phyloP scores from a whole-genome alignment of 805 yeast species.

The Metschnikowia lunata region DNA sequence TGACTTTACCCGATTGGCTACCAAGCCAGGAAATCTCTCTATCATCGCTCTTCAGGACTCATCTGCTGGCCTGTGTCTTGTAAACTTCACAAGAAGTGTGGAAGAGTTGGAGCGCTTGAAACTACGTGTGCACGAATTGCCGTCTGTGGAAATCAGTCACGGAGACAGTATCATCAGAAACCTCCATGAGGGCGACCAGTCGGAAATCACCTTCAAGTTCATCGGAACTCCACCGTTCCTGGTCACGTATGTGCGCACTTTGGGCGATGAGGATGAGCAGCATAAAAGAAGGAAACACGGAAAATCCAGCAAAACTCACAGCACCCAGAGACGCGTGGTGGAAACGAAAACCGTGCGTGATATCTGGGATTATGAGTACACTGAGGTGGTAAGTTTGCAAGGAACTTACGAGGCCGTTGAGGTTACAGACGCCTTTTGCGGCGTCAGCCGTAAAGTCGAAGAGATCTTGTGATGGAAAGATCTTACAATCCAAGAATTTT shows the following conservation, averaged over 20 bases:
- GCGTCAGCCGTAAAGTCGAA: conserved; percentile 17
- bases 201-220: conserved; percentile 78
- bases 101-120: conserved; percentile 29
- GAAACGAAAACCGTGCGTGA: conserved; percentile 62
- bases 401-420: conserved; percentile 93
- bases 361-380: conserved; percentile 64
- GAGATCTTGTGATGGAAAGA: conserved; percentile 9
- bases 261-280: conserved; percentile 29
- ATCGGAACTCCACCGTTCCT: conserved; percentile 89
- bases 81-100: conserved; percentile 44
- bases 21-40: conserved; percentile 72
- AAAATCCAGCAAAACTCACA: conserved; percentile 14
- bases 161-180: conserved; percentile 75
- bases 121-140: conserved; percentile 43
- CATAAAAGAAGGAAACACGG: conserved; percentile 23
- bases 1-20: conserved; percentile 63
- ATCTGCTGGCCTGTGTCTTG: conserved; percentile 64
- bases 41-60: conserved; percentile 71
- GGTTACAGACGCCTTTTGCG: conserved; percentile 81
- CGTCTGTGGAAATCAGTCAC: conserved; percentile 77
- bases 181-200: conserved; percentile 92
- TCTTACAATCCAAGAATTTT: too few species aligned
- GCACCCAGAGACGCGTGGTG: conserved; percentile 25
- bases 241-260: conserved; percentile 76
- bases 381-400: conserved; percentile 74